Conservation (phyloP, 805 yeast genomes). For the Myxozyma neotropica region DNA sequence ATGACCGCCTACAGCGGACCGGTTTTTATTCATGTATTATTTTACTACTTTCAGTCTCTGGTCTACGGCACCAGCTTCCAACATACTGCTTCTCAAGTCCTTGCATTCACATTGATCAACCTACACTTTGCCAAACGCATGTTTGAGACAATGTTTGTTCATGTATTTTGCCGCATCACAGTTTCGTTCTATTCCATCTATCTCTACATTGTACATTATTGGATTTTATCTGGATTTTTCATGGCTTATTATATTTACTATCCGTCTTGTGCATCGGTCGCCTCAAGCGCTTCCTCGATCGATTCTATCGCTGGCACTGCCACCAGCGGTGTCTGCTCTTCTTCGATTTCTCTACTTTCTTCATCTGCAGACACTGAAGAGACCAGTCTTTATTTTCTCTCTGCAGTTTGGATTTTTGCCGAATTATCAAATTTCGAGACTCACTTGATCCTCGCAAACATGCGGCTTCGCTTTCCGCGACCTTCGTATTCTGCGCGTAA, state of each 20-base stretch:
- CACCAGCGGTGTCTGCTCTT: conserved; percentile 10
- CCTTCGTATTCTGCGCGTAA: neutral
- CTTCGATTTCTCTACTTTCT: conserved; percentile 16
- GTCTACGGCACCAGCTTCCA: conserved; percentile 43
- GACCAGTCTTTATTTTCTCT: conserved; percentile 26
- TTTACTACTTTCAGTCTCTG: conserved; percentile 52
- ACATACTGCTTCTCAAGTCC: conserved; percentile 56
- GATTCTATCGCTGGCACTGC: neutral
- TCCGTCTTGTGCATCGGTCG: conserved; percentile 37
- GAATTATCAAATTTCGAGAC: conserved; percentile 74
- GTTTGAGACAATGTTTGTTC: conserved; percentile 80
- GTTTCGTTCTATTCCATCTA: conserved; percentile 88
- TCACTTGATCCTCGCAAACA: conserved; percentile 61
- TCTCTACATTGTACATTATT: conserved; percentile 86
- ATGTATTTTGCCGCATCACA: conserved; percentile 79
- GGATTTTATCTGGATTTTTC: conserved; percentile 80
- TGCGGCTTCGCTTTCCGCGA: conserved; percentile 58
- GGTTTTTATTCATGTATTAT: conserved; percentile 69
- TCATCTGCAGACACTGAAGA: conserved; percentile 22
- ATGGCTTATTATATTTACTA: conserved; percentile 56
- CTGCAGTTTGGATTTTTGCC: conserved; percentile 53
- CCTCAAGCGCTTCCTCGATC: neutral
- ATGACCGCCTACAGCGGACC: conserved; percentile 92
- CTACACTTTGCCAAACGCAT: conserved; percentile 86
- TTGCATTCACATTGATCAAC: conserved; percentile 58